phyloP scores from a whole-genome alignment of 2,329 filamentous ascomycete genomes.

The Colletotrichum karsti region DNA sequence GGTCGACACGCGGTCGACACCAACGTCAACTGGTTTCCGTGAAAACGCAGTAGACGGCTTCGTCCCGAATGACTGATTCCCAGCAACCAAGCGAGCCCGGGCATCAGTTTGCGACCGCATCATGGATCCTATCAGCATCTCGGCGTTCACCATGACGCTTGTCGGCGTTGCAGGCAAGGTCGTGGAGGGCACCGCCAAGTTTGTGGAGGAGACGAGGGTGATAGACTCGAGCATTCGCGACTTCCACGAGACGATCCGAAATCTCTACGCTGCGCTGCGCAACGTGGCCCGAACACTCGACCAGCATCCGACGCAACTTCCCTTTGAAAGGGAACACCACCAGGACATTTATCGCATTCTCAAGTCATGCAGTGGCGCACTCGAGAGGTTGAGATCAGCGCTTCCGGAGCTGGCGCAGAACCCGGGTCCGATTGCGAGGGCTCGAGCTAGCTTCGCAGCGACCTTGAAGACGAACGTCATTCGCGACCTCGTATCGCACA shows the following conservation, averaged over 20 bases:
- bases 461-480: slow-evolving; percentile 33
- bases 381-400: slow-evolving; percentile 30
- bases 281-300: slow-evolving; percentile 30
- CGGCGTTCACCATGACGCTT: slow-evolving; percentile 31
- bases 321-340: slow-evolving; percentile 36
- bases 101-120: background rate
- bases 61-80: background rate
- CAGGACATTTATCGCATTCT: slow-evolving; percentile 34
- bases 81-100: background rate
- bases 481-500: slow-evolving; percentile 32
- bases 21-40: background rate
- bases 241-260: slow-evolving; percentile 32
- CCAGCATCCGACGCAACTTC: slow-evolving; percentile 28
- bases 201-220: slow-evolving; percentile 31
- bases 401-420: slow-evolving; percentile 34
- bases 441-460: slow-evolving; percentile 31
- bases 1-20: no score
- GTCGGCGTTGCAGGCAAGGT: slow-evolving; percentile 30
- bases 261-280: slow-evolving; percentile 29
- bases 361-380: slow-evolving; percentile 32
- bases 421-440: slow-evolving; percentile 25
- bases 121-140: slow-evolving; percentile 35
- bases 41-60: background rate
- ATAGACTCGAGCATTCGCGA: slow-evolving; percentile 31
- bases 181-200: slow-evolving; percentile 31